A percentile compares a stretch with the other conserved stretches of the same genome.
phyloP scores from a whole-genome alignment of 305 asterid species.

The Ruellia speciosa region DNA sequence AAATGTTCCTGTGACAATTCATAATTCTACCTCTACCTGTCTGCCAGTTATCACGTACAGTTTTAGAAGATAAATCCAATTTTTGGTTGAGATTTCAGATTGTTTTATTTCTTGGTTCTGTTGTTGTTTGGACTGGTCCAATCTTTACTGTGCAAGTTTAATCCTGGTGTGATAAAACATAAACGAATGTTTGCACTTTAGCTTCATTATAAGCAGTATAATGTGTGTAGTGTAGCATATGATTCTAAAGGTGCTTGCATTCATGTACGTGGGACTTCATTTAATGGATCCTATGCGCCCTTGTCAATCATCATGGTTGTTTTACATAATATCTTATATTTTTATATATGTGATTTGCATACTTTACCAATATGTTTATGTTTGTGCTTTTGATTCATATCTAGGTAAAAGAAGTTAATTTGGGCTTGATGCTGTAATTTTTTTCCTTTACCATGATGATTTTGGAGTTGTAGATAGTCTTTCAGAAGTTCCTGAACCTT shows the following conservation, averaged over 20 bases:
- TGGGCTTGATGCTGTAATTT: conserved; percentile 5
- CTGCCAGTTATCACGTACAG: too few species aligned
- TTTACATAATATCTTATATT: too few species aligned
- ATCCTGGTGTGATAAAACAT: neutral
- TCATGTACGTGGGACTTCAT: too few species aligned
- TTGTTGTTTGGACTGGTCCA: neutral
- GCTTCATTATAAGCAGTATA: neutral
- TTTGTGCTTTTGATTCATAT: conserved; percentile 8
- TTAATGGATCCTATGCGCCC: too few species aligned
- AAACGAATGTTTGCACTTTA: neutral
- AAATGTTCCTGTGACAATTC: neutral
- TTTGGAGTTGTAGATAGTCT: conserved; percentile 9
- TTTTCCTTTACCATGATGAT: conserved; percentile 19
- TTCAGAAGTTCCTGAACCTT: conserved; percentile 25
- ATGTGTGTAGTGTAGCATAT: neutral
- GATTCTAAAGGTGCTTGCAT: neutral
- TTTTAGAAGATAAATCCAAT: neutral
- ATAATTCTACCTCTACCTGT: neutral
- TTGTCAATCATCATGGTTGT: too few species aligned
- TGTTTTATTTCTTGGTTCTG: neutral
- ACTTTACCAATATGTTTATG: neutral
- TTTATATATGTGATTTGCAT: too few species aligned
- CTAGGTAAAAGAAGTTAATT: conserved; percentile 7
- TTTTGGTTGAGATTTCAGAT: neutral
- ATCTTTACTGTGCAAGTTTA: neutral